A percentile compares a stretch with the other conserved stretches of the same genome.
Conservation (phyloP, 1,284 basidiomycete species). For the Microbotryum violaceum region DNA sequence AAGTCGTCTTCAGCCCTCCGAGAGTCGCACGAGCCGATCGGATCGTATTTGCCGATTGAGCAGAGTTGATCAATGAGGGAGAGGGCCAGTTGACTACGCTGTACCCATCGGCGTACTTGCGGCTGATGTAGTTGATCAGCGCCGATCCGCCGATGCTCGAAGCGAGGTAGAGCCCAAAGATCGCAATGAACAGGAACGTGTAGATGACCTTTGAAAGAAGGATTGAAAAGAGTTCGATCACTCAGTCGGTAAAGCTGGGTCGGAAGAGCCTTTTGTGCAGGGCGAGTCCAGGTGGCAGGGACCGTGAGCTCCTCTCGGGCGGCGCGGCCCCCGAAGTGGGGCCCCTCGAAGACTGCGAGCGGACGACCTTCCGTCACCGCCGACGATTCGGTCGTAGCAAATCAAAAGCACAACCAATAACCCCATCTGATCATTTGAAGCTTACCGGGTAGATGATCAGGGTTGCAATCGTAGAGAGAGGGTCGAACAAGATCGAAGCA, state of each 20-base stretch:
- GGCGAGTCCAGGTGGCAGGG: too few relatives aligned
- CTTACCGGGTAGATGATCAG: constrained; percentile 5
- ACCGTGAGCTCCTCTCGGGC: too few relatives aligned
- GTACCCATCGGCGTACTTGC: constrained; percentile 7
- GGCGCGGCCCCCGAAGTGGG: too few relatives aligned
- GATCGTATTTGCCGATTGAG: constrained; percentile 9
- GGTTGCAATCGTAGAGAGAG: background rate
- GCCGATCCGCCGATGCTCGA: background rate
- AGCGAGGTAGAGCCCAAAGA: constrained; percentile 7
- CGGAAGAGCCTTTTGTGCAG: too few relatives aligned
- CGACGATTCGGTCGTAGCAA: too few relatives aligned
- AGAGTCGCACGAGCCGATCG: constrained; percentile 3
- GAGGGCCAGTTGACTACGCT: constrained; percentile 12
- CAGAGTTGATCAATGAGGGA: background rate
- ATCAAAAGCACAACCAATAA: too few relatives aligned
- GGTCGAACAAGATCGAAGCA: constrained; percentile 13
- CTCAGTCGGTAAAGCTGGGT: too few relatives aligned
- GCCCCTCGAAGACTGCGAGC: too few relatives aligned
- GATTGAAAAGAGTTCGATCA: too few relatives aligned
- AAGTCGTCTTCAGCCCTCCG: constrained; percentile 3
- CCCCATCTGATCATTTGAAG: too few relatives aligned
- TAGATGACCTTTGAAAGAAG: background rate
- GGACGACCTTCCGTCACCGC: too few relatives aligned
- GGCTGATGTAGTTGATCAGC: constrained; percentile 3
- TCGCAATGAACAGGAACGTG: background rate